Evolutionary conservation across 257 asterid genomes (phyloP).

Genomic region (Vinca minor): DNA sequence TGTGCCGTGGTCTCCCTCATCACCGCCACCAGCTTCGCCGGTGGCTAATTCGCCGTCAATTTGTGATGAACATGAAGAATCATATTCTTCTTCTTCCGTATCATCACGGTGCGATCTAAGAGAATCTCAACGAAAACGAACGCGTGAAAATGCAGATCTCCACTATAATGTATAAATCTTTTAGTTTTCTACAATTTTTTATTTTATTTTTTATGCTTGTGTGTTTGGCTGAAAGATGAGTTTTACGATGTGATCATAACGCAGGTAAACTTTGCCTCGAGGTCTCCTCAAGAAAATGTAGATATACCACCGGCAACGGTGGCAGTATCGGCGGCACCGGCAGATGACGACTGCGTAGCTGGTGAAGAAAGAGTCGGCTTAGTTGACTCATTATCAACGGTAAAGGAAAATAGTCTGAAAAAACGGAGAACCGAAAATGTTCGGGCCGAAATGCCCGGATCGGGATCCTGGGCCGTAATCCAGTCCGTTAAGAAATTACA

Average conservation of each 20-base stretch:
- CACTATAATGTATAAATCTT: constrained; percentile 21
- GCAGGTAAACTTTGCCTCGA: neutral
- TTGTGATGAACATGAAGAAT: constrained; percentile 29
- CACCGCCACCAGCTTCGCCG: constrained; percentile 41
- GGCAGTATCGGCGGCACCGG: neutral
- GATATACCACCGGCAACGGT: constrained; percentile 1
- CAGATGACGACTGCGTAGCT: neutral
- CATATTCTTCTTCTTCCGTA: constrained; percentile 4
- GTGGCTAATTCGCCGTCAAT: constrained; percentile 30
- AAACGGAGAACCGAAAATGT: neutral
- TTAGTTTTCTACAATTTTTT: neutral
- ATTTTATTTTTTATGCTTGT: neutral
- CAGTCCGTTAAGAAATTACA: constrained; percentile 29
- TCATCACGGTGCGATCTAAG: constrained; percentile 11
- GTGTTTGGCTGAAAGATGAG: neutral
- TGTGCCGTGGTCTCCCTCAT: constrained; percentile 35
- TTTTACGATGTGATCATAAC: neutral
- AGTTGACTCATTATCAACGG: constrained; percentile 10
- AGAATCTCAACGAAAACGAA: constrained; percentile 29
- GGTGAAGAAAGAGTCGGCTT: neutral
- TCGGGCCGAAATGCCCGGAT: constrained; percentile 12
- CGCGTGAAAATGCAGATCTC: constrained; percentile 20
- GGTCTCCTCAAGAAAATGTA: neutral
- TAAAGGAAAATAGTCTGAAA: neutral
- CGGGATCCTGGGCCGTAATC: constrained; percentile 11